phyloP scores from a whole-genome alignment of 2,329 filamentous ascomycete species.

The Pseudonectria buxi region DNA sequence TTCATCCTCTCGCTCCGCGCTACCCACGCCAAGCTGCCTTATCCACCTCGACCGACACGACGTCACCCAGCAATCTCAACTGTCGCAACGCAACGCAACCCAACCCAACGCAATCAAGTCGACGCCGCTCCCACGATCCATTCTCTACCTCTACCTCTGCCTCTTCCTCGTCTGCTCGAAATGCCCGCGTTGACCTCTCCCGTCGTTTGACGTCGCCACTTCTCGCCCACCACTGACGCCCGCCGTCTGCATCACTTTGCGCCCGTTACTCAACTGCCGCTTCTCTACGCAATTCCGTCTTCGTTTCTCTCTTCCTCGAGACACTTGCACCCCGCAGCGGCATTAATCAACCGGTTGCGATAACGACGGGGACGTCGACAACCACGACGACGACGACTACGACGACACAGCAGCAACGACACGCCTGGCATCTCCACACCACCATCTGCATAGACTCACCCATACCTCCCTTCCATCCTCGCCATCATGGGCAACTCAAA shows the following conservation, averaged over 20 bases:
- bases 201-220: slow-evolving; percentile 21
- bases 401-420: slow-evolving; percentile 1
- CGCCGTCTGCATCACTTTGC: no score
- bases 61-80: no score
- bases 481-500: slow-evolving; percentile 34
- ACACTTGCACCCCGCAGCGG: neutral
- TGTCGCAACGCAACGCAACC: no score
- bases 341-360: slow-evolving; percentile 1
- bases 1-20: no score
- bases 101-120: neutral
- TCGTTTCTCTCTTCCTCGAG: slow-evolving; percentile 6
- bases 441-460: neutral
- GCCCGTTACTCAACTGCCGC: no score
- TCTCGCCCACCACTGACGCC: slow-evolving; percentile 6
- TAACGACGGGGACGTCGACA: slow-evolving; percentile 5
- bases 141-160: neutral
- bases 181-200: slow-evolving; percentile 19
- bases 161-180: slow-evolving; percentile 10
- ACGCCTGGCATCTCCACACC: neutral
- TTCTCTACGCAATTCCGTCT: neutral
- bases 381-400: slow-evolving; percentile 1
- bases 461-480: slow-evolving; percentile 5
- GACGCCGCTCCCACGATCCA: neutral
- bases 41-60: no score
- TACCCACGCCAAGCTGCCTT: no score